phyloP scores from a whole-genome alignment of 495 filamentous ascomycete genomes.

The Xylaria sp. region DNA sequence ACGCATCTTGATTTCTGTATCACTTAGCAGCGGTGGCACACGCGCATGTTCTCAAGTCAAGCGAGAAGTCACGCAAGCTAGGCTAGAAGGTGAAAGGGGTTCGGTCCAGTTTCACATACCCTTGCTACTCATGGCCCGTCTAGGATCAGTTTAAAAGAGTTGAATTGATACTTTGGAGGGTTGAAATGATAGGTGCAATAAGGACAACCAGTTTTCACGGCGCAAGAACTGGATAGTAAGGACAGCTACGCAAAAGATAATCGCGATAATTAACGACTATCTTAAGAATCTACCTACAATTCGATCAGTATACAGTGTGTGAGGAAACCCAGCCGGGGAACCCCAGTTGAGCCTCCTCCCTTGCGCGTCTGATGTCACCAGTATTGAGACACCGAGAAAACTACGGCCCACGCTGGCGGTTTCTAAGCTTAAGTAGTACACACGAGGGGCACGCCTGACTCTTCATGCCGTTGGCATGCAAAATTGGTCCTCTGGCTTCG shows the following conservation, averaged over 20 bases:
- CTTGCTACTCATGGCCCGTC: not conserved
- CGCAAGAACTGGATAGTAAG: not conserved
- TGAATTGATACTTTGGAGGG: not conserved
- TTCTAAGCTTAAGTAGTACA: conserved; percentile 14
- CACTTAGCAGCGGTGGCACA: too few relatives aligned
- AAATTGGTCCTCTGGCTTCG: conserved; percentile 32
- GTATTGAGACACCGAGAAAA: not conserved
- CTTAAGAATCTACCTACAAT: conserved; percentile 26
- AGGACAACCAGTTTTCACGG: not conserved
- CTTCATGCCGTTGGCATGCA: conserved; percentile 32
- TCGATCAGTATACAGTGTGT: conserved; percentile 23
- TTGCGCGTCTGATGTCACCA: conserved; percentile 5
- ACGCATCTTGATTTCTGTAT: not conserved
- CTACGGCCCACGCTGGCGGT: not conserved
- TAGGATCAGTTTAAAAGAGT: not conserved
- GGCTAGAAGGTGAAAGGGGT: not conserved
- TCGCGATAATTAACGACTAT: conserved; percentile 8
- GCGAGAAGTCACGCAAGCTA: not conserved
- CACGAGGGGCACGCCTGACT: conserved; percentile 29
- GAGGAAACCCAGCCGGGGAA: not conserved
- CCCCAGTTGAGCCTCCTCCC: not conserved
- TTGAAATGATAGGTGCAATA: not conserved
- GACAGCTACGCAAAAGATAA: not conserved
- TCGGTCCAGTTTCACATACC: conserved; percentile 14
- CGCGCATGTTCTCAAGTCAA: not conserved